These are phyloP conservation scores for Butyriboletus loyo DNA, from an alignment of 768 basidiomycete species.

Conservation along the genomic window DNA sequence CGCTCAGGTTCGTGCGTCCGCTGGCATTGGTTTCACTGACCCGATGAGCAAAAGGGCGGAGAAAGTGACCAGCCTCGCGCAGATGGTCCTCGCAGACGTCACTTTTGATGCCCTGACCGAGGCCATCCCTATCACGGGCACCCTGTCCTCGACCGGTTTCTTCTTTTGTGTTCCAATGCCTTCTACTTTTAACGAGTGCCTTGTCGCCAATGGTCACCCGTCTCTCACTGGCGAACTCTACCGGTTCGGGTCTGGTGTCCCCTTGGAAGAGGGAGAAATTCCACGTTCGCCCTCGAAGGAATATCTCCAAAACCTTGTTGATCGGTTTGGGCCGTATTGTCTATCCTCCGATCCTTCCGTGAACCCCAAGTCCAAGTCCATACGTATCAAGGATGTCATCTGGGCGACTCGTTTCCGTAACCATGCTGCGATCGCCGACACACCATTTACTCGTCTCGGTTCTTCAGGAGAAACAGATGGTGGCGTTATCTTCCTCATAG, in stretches of 20 bases:
- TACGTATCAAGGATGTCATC: constrained; percentile 37
- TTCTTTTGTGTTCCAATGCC: constrained; percentile 16
- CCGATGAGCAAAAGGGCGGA: constrained; percentile 35
- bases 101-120: constrained; percentile 7
- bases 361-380: constrained; percentile 29
- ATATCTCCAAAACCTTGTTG: constrained; percentile 44
- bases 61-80: constrained; percentile 28
- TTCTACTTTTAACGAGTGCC: constrained; percentile 15
- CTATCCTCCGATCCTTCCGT: constrained; percentile 38
- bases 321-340: constrained; percentile 39
- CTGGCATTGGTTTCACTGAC: constrained; percentile 44
- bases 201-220: constrained; percentile 13
- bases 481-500: constrained; percentile 31
- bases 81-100: constrained; percentile 26
- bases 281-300: constrained; percentile 38
- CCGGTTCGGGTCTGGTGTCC: constrained; percentile 43
- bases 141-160: constrained; percentile 9
- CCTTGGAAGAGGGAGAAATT: constrained; percentile 34
- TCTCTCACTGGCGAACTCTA: constrained; percentile 22
- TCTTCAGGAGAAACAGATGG: constrained; percentile 13
- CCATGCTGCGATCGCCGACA: constrained; percentile 44
- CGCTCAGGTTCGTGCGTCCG: constrained; percentile 41
- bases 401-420: constrained; percentile 51
- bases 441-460: constrained; percentile 33
- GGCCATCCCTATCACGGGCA: background rate